Evolutionary conservation across 2,329 filamentous ascomycete genomes (phyloP), one percentile per base, ranked within the genome.

Genomic region (Neofusicoccum sp.): DNA sequence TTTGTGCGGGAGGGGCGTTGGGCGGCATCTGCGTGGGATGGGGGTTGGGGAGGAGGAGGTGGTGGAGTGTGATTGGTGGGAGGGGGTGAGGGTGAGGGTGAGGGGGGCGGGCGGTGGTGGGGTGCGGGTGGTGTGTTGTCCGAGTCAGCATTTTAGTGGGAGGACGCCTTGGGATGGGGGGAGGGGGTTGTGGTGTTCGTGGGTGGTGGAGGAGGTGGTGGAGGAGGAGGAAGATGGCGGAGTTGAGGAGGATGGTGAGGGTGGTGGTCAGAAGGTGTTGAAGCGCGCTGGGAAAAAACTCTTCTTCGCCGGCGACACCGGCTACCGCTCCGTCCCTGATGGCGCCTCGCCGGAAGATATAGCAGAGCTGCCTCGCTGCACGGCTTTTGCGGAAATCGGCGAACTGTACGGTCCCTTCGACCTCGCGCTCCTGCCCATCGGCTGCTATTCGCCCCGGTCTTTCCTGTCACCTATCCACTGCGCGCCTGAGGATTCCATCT

Each of bases 11-110:
- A 64, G 82, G 31, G 74, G 77, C 30, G 71, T 75, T 11, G 77
- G 75, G 56, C 33, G 63, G 6, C 76, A 75, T 60, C 58, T 76
- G 30, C 65, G 71, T 11, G 71, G 75, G 20, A 65, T 79, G 20
- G 74, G 74, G 0, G 65, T 68, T 8, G 73, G 73, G 2, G 65
- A 66, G 2, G 70, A 74, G 7, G 73, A 79, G 53, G 73, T 82
- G 33, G 76, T 72, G 1, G 79, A 82, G 59, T 63, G 78, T 41
- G 80, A 83, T 64, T 82, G 80, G 80, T 82, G 79, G 79, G 74
- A 82, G 43, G 69, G 71, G n/a, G 66, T 75, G 26, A 67, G 70
- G 6, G 43, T 81, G 1, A 63, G 67, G 7, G 67, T 74, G 4
- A 61, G 70, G 11, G 68, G 67, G 0, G 61, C 75, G 1, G 75